Conservation (phyloP, 2,329 filamentous ascomycete genomes). For the Ophiostoma triangulosporum region DNA sequence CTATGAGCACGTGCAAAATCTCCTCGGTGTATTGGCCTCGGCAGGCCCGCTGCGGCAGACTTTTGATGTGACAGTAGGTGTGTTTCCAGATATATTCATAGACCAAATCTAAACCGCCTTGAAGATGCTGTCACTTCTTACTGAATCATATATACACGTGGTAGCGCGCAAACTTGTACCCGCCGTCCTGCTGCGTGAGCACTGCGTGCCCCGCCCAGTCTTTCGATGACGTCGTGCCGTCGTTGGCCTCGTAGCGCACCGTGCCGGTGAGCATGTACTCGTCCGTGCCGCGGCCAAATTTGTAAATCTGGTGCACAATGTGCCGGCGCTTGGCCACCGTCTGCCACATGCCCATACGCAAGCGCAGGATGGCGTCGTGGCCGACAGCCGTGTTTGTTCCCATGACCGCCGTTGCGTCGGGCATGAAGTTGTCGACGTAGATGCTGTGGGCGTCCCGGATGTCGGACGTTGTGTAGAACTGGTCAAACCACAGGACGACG, state of each 20-base stretch:
- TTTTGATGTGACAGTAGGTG: no score
- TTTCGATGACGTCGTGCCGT: conserved; percentile 21
- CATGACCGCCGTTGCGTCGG: conserved; percentile 20
- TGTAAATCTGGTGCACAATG: conserved; percentile 19
- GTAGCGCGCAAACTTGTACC: conserved; percentile 39
- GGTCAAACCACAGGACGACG: conserved; percentile 18
- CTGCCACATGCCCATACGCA: conserved; percentile 21
- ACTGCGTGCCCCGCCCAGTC: conserved; percentile 43
- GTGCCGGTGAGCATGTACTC: conserved; percentile 23
- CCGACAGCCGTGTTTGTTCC: conserved; percentile 18
- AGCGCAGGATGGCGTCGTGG: conserved; percentile 18
- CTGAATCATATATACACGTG: conserved; percentile 42
- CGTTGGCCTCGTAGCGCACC: conserved; percentile 18
- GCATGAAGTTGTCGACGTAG: conserved; percentile 19
- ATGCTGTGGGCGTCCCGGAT: conserved; percentile 18
- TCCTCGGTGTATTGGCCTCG: no score
- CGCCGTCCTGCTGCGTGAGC: conserved; percentile 33
- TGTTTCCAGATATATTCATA: no score
- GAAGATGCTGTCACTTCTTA: conserved; percentile 20
- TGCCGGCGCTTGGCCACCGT: conserved; percentile 19
- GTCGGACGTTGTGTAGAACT: conserved; percentile 21
- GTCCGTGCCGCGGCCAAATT: conserved; percentile 16
- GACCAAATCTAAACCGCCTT: no score
- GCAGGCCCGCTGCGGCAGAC: no score
- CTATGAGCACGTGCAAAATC: no score